phyloP scores from a whole-genome alignment of 345 rosid species.

The Eucalyptus caleyi region DNA sequence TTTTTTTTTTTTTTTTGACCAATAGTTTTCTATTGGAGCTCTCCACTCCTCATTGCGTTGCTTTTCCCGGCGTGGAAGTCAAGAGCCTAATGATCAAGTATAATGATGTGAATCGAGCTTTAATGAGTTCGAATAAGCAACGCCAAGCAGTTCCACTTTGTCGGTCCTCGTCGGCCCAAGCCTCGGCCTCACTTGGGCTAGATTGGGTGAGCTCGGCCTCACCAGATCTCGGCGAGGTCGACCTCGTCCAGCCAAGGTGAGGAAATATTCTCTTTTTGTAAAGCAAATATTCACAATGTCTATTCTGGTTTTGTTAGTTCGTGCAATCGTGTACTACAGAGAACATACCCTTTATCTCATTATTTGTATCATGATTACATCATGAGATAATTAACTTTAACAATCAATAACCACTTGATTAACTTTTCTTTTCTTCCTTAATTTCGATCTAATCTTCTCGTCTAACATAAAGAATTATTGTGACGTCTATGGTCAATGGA shows the following conservation, averaged over 20 bases:
- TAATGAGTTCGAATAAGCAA: no score
- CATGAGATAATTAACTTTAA: not conserved
- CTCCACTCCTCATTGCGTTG: no score
- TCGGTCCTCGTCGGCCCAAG: no score
- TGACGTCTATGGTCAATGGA: not conserved
- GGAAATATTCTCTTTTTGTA: no score
- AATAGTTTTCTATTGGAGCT: no score
- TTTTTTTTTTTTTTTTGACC: no score
- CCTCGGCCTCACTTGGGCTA: no score
- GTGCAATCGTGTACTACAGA: not conserved
- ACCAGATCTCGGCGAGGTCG: rapidly evolving
- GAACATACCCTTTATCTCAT: not conserved
- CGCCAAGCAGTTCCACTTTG: no score
- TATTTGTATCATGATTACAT: not conserved
- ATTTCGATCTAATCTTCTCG: not conserved
- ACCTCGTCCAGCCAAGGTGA: rapidly evolving
- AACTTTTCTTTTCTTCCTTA: not conserved
- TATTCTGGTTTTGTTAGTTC: not conserved
- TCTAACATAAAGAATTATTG: not conserved
- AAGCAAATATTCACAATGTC: not conserved
- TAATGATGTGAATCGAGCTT: no score
- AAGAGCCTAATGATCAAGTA: no score
- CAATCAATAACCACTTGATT: not conserved
- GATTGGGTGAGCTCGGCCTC: no score
- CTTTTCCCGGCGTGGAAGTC: no score